These are phyloP conservation scores for Lactarius trivialis DNA, from an alignment of 768 basidiomycete species.

Conservation along the genomic window DNA sequence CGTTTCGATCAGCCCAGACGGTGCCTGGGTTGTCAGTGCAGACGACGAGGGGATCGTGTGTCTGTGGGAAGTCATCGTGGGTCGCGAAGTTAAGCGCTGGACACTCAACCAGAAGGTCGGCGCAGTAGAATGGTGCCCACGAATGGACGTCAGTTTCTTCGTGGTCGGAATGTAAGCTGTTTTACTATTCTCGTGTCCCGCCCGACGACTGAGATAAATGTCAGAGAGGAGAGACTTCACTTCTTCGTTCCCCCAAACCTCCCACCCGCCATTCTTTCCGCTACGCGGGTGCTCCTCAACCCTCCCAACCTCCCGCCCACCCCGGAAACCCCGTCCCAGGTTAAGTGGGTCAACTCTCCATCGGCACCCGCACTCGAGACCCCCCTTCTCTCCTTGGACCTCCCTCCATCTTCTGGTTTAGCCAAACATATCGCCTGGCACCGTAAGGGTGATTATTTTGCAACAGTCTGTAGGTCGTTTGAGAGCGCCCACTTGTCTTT, in stretches of 20 bases:
- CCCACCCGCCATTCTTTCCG: constrained; percentile 46
- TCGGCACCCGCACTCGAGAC: constrained; percentile 40
- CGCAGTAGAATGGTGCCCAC: constrained; percentile 89
- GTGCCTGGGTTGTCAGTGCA: constrained; percentile 87
- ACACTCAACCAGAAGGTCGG: constrained; percentile 73
- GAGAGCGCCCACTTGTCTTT: not conserved
- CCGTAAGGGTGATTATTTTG: constrained; percentile 88
- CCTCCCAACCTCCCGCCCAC: constrained; percentile 58
- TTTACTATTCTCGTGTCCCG: constrained; percentile 6
- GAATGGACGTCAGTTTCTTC: constrained; percentile 73
- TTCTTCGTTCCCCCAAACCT: constrained; percentile 79
- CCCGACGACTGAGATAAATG: constrained; percentile 6
- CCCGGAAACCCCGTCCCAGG: constrained; percentile 49
- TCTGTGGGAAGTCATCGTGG: constrained; percentile 89
- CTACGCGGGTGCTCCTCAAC: constrained; percentile 55
- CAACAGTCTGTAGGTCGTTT: constrained; percentile 81
- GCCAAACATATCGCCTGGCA: constrained; percentile 89
- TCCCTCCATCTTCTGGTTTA: constrained; percentile 61
- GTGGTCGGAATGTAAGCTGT: constrained; percentile 67
- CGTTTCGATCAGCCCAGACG: constrained; percentile 77
- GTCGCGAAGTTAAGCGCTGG: constrained; percentile 85
- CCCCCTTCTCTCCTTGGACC: constrained; percentile 52
- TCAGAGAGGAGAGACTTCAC: constrained; percentile 73
- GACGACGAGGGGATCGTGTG: constrained; percentile 83
- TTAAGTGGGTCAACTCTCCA: constrained; percentile 61